phyloP scores from a whole-genome alignment of 2,329 filamentous ascomycete genomes.

The Xylaria sp. region DNA sequence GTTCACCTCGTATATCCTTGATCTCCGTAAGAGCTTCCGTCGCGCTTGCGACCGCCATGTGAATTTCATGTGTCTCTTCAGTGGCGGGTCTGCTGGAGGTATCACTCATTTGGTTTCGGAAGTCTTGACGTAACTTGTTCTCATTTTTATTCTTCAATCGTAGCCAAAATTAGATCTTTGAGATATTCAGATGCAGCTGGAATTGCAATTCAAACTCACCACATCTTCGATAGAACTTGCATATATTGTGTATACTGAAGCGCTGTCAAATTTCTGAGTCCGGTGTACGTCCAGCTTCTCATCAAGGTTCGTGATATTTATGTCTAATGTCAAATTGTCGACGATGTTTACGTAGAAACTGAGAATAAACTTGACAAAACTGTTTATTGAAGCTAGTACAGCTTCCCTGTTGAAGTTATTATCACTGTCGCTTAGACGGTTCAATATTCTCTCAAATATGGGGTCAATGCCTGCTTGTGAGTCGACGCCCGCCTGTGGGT shows the following conservation, averaged over 20 bases:
- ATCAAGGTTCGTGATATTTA: neutral
- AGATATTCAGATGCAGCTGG: too few species aligned
- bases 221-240: neutral
- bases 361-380: neutral
- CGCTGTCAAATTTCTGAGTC: neutral
- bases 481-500: too few species aligned
- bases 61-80: neutral
- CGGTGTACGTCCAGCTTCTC: neutral
- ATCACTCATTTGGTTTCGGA: neutral
- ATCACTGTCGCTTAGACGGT: neutral
- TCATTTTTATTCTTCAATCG: neutral
- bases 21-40: neutral
- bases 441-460: neutral
- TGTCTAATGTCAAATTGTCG: neutral
- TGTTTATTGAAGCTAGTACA: neutral
- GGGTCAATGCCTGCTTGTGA: neutral
- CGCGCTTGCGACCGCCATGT: neutral
- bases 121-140: neutral
- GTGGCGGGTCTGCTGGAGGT: neutral
- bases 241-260: neutral
- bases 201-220: neutral
- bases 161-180: neutral
- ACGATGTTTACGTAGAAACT: slow-evolving; percentile 1
- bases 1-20: neutral
- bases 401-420: neutral